These are phyloP conservation scores for Friedmanniomyces simplex DNA, from an alignment of 495 filamentous ascomycete species.

Conservation along the genomic window DNA sequence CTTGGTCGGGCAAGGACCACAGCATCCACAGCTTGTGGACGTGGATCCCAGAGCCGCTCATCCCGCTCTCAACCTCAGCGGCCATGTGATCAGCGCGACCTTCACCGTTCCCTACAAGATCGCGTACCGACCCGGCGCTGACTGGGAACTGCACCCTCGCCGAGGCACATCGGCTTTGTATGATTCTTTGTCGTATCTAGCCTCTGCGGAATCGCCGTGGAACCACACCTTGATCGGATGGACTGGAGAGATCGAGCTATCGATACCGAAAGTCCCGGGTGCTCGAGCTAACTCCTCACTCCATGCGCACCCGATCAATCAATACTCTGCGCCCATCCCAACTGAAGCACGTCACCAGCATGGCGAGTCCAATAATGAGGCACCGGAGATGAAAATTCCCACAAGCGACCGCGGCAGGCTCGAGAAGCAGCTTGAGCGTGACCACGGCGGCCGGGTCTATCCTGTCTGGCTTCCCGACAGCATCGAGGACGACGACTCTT, in stretches of 20 bases:
- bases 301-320: constrained; percentile 36
- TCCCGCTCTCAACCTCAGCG: constrained; percentile 61
- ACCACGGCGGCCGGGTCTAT: constrained; percentile 57
- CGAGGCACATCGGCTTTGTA: constrained; percentile 80
- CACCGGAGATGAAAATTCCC: not conserved
- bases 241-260: constrained; percentile 74
- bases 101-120: constrained; percentile 75
- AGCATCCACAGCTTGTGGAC: constrained; percentile 43
- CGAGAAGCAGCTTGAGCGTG: constrained; percentile 55
- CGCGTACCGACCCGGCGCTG: constrained; percentile 50
- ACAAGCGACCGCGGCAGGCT: constrained; percentile 54
- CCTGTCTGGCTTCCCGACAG: constrained; percentile 82
- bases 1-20: constrained; percentile 34
- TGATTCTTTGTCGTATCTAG: constrained; percentile 76
- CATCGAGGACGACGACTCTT: constrained; percentile 45
- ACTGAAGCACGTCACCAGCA: constrained; percentile 42
- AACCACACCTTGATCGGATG: constrained; percentile 82
- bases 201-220: constrained; percentile 64
- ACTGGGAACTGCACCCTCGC: constrained; percentile 70
- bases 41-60: constrained; percentile 51
- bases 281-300: constrained; percentile 28
- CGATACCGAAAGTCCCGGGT: constrained; percentile 6
- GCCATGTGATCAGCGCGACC: constrained; percentile 75
- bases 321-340: constrained; percentile 61
- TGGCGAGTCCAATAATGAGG: not conserved